These are phyloP conservation scores for Cercospora zeina DNA, from an alignment of 2,329 filamentous ascomycete species.

Conservation along the genomic window DNA sequence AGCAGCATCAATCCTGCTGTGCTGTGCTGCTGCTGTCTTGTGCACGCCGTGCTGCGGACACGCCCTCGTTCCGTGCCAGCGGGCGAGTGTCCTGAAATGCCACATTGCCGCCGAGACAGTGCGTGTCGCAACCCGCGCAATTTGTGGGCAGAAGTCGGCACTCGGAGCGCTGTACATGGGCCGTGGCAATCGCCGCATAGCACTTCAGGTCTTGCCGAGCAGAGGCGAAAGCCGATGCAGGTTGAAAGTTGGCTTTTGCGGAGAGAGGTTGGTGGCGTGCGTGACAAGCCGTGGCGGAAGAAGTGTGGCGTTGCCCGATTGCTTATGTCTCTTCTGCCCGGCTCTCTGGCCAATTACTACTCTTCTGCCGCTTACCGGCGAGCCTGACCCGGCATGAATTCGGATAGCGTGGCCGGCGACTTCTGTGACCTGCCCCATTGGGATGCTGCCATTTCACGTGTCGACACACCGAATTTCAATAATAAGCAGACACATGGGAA, in stretches of 20 bases:
- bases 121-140: neutral
- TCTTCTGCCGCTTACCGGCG: neutral
- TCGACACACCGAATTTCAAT: neutral
- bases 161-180: neutral
- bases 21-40: neutral
- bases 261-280: neutral
- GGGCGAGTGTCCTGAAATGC: neutral
- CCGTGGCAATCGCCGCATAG: constrained; percentile 3
- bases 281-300: neutral
- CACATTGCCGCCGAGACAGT: neutral
- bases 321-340: neutral
- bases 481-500: too few species aligned
- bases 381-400: neutral
- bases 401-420: neutral
- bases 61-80: neutral
- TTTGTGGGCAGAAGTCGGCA: neutral
- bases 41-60: neutral
- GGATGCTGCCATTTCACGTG: neutral
- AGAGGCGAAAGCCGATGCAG: constrained; percentile 7
- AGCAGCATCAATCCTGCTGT: too few species aligned
- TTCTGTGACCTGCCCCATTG: neutral
- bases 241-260: neutral
- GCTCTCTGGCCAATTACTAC: neutral
- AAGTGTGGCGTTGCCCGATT: neutral
- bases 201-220: neutral